phyloP scores from a whole-genome alignment of 495 filamentous ascomycete species.

The Aspergillus conjunctus region DNA sequence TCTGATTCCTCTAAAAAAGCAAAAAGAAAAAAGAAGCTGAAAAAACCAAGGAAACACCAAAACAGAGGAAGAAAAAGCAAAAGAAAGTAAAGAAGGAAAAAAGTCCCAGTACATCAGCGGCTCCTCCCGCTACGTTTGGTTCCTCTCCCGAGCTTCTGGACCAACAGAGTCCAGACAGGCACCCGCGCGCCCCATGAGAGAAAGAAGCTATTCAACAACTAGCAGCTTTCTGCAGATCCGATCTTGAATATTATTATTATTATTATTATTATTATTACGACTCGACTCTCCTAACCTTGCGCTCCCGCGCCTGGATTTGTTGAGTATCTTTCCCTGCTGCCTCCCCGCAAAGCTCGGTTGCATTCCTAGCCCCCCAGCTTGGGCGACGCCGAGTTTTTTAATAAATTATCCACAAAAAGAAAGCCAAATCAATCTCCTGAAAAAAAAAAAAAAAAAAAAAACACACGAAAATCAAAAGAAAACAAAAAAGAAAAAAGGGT shows the following conservation, averaged over 20 bases:
- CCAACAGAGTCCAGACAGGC: constrained; percentile 9
- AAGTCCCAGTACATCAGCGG: constrained; percentile 7
- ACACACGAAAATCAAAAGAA: constrained; percentile 13
- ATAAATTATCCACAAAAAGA: neutral
- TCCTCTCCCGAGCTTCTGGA: constrained; percentile 17
- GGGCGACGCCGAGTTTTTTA: constrained; percentile 1
- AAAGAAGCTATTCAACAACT: constrained; percentile 8
- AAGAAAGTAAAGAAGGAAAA: constrained; percentile 8
- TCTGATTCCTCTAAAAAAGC: neutral
- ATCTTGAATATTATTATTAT: constrained; percentile 9
- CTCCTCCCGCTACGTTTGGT: constrained; percentile 14
- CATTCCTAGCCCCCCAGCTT: constrained; percentile 29
- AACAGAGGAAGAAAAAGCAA: neutral
- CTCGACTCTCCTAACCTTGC: neutral
- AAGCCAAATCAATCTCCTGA: neutral
- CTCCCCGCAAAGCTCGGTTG: constrained; percentile 30
- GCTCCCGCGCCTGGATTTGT: neutral
- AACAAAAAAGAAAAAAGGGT: constrained; percentile 7
- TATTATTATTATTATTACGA: neutral
- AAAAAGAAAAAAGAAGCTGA: neutral
- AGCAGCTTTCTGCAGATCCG: constrained; percentile 26
- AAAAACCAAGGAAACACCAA: neutral
- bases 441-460: constrained; percentile 3
- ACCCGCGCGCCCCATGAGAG: constrained; percentile 9
- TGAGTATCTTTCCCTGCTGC: constrained; percentile 4